Base-by-base conservation (phyloP, 768 basidiomycete species). In the Trametopsis cervina region DNA sequence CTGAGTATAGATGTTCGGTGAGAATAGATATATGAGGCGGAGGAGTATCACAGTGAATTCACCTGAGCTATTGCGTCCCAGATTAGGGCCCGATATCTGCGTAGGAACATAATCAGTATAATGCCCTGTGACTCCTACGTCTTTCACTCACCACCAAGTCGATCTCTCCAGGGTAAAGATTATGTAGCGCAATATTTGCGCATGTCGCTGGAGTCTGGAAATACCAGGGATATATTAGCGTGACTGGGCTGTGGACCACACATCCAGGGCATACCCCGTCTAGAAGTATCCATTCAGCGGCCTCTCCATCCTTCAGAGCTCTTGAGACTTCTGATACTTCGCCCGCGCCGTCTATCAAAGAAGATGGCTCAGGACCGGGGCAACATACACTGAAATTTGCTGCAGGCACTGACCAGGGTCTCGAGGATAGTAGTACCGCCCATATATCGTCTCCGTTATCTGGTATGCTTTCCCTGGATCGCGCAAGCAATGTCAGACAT, bases 201-300 rank as follows among this genome's bases (percentile, higher is more conserved):
- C 94, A 96, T 11, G 94, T 88, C 3, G 93, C 91, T 3, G 94
- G 89, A 9, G 90, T 92, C 87, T 88, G 52, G 17, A n/a, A n/a
- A n/a, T n/a, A n/a, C n/a, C n/a, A n/a, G n/a, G n/a, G n/a, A n/a
- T n/a, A n/a, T n/a, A n/a, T n/a, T n/a, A n/a, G n/a, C n/a, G n/a
- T n/a, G n/a, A n/a, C n/a, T n/a, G n/a, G n/a, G n/a, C n/a, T n/a
- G n/a, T n/a, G n/a, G n/a, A n/a, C n/a, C n/a, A n/a, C n/a, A n/a
- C n/a, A n/a, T n/a, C n/a, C n/a, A n/a, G n/a, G 9, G 65, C 75
- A 48, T 68, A 90, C 89, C 13, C 88, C 89, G 51, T 90, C 88
- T 4, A 96, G 68, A 21, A 98, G 75, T 48, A 96, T 81, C 94
- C 94, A 98, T 68, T 96, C 90, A 21, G 79, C 85, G 44, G 84